Percentiles rank a stretch among this genome's conserved stretches.
Evolutionary conservation across 345 rosid species (phyloP).

Genomic region (Dimocarpus longan): DNA sequence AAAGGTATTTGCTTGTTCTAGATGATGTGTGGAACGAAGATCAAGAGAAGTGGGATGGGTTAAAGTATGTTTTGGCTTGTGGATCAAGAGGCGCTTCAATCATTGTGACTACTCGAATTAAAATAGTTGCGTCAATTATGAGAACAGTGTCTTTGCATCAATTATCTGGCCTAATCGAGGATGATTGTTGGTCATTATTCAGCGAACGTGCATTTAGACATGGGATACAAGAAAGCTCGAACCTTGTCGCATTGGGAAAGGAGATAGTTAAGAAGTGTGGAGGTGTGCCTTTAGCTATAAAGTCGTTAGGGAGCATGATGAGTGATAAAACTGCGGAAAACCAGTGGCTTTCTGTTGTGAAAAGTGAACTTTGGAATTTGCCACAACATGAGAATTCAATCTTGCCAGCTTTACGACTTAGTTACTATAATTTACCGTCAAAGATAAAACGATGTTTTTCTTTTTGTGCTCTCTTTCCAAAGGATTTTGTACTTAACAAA

Average conservation of each 20-base stretch:
- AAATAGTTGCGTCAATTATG: conserved; percentile 8
- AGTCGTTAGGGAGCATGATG: neutral
- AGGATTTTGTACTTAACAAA: neutral
- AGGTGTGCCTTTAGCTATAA: conserved; percentile 7
- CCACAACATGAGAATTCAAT: neutral
- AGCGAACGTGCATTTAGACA: conserved; percentile 13
- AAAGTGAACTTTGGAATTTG: neutral
- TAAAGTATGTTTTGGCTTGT: neutral
- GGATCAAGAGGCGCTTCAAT: neutral
- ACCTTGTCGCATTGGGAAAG: neutral
- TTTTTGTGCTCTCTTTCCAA: neutral
- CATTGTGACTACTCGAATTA: neutral
- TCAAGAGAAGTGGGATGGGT: conserved; percentile 8
- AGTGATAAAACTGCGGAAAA: neutral
- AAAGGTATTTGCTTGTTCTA: neutral
- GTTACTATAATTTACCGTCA: neutral
- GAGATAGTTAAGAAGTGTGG: conserved; percentile 20
- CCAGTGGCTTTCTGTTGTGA: neutral
- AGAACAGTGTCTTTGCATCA: neutral
- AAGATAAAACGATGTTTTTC: conserved; percentile 7
- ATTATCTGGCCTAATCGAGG: neutral
- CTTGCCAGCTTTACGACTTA: neutral
- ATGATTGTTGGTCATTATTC: conserved; percentile 17
- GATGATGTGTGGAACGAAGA: conserved; percentile 16
- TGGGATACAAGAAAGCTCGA: neutral